Evolutionary conservation across 2,329 filamentous ascomycete genomes (phyloP).

Genomic region (Cadophora malorum): DNA sequence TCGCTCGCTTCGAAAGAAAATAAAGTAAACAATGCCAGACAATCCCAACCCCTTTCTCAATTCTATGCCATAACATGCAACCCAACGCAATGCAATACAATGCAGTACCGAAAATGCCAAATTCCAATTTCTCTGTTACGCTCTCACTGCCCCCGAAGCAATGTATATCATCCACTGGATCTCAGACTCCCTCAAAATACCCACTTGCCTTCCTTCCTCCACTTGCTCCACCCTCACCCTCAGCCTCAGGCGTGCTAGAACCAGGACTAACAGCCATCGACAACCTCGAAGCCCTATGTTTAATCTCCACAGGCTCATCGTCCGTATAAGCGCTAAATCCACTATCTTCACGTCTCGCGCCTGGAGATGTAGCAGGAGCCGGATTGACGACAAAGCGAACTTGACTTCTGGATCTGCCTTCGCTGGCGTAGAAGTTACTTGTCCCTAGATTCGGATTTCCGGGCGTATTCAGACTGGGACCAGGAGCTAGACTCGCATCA

Average conservation of each 20-base stretch:
- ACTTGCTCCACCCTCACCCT: not conserved
- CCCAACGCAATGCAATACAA: not conserved
- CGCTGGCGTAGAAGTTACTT: too few species aligned
- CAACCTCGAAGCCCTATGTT: slow-evolving; percentile 23
- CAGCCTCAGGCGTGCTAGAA: not conserved
- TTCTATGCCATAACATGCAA: too few species aligned
- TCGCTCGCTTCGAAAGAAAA: too few species aligned
- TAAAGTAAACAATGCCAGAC: too few species aligned
- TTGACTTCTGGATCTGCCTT: slow-evolving; percentile 15
- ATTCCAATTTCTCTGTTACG: too few species aligned
- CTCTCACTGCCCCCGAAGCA: too few species aligned
- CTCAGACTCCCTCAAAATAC: not conserved
- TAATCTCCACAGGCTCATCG: slow-evolving; percentile 30
- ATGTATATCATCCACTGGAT: too few species aligned
- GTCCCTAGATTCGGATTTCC: too few species aligned
- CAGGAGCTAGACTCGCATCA: not conserved
- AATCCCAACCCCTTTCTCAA: too few species aligned
- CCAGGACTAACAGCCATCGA: slow-evolving; percentile 26
- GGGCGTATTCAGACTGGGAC: too few species aligned
- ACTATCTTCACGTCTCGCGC: slow-evolving; percentile 10
- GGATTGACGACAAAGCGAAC: slow-evolving; percentile 34
- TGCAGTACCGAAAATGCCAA: not conserved
- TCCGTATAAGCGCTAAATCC: slow-evolving; percentile 27
- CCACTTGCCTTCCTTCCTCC: not conserved
- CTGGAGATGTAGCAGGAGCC: not conserved